These are phyloP conservation scores for Microcyclospora tardicrescens DNA, from an alignment of 2,329 filamentous ascomycete genomes.

Conservation along the genomic window DNA sequence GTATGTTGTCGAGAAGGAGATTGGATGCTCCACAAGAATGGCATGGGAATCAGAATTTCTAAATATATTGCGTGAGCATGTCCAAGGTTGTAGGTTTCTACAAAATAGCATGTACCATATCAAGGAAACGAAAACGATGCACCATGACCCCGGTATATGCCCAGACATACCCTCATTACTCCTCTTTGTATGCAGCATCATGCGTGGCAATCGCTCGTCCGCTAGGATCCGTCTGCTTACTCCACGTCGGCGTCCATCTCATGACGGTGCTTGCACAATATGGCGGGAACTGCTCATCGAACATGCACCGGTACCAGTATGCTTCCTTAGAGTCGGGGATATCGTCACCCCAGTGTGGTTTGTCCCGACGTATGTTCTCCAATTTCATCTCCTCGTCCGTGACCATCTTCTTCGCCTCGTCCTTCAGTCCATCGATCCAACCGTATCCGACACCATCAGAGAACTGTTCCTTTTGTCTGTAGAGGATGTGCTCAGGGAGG, in stretches of 20 bases:
- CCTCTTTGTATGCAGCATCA: conserved; percentile 21
- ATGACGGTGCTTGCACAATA: conserved; percentile 85
- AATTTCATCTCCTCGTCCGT: conserved; percentile 81
- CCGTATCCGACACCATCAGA: conserved; percentile 94
- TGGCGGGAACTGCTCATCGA: conserved; percentile 94
- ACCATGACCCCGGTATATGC: too few relatives aligned
- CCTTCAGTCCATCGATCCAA: conserved; percentile 96
- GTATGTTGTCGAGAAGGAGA: too few relatives aligned
- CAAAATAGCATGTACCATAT: too few relatives aligned
- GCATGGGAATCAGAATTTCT: too few relatives aligned
- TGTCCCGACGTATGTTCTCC: conserved; percentile 60
- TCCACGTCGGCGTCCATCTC: conserved; percentile 97
- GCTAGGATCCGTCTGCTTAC: conserved; percentile 86
- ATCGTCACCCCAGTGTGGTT: conserved; percentile 87
- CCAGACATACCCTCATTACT: neutral
- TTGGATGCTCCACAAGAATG: too few relatives aligned
- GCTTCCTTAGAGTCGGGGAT: conserved; percentile 95
- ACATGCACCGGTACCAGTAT: conserved; percentile 98
- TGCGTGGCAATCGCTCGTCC: conserved; percentile 46
- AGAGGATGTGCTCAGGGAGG: conserved; percentile 91
- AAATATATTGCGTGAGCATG: too few relatives aligned
- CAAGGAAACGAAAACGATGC: too few relatives aligned
- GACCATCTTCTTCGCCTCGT: conserved; percentile 76
- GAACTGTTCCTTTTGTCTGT: conserved; percentile 99
- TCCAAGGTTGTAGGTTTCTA: too few relatives aligned